Evolutionary conservation across 1,284 basidiomycete genomes (phyloP).

Genomic region (Trametes sp.): DNA sequence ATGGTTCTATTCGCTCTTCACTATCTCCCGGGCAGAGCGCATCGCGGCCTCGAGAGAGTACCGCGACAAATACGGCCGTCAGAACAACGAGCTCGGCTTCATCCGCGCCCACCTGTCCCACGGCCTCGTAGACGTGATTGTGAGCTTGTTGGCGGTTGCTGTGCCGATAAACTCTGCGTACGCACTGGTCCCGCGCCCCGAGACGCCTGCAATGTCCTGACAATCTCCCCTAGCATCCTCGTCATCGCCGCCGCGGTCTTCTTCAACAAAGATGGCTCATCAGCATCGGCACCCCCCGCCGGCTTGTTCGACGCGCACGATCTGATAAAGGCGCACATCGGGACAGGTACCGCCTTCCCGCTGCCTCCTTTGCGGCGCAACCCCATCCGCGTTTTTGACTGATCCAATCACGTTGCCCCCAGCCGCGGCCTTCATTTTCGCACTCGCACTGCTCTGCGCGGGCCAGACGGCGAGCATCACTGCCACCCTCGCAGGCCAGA

Average conservation of each 20-base stretch:
- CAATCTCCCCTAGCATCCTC: constrained; percentile 34
- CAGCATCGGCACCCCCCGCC: constrained; percentile 56
- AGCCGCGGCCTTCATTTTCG: constrained; percentile 86
- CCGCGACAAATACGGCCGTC: constrained; percentile 44
- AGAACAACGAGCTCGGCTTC: constrained; percentile 74
- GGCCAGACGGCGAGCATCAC: constrained; percentile 95
- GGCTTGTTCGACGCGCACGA: constrained; percentile 85
- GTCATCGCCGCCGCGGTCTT: constrained; percentile 41
- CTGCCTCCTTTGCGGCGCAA: not conserved
- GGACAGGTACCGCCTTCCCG: constrained; percentile 59
- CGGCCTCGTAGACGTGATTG: constrained; percentile 69
- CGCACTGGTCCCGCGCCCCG: not conserved
- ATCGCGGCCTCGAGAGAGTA: constrained; percentile 37
- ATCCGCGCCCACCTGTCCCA: constrained; percentile 80
- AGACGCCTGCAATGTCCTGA: not conserved
- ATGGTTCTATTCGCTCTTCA: constrained; percentile 37
- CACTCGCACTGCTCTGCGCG: constrained; percentile 84
- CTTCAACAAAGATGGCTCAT: constrained; percentile 33
- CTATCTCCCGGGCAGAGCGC: constrained; percentile 37
- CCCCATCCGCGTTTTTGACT: constrained; percentile 21
- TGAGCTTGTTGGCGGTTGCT: constrained; percentile 78
- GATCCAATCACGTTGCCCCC: constrained; percentile 23
- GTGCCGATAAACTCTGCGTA: constrained; percentile 81
- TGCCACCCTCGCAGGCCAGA: constrained; percentile 91
- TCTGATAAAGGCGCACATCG: constrained; percentile 72